Percentiles rank a stretch among this genome's conserved stretches.
Evolutionary conservation across 2,329 filamentous ascomycete species (phyloP).

Genomic region (Xylariales sp.): DNA sequence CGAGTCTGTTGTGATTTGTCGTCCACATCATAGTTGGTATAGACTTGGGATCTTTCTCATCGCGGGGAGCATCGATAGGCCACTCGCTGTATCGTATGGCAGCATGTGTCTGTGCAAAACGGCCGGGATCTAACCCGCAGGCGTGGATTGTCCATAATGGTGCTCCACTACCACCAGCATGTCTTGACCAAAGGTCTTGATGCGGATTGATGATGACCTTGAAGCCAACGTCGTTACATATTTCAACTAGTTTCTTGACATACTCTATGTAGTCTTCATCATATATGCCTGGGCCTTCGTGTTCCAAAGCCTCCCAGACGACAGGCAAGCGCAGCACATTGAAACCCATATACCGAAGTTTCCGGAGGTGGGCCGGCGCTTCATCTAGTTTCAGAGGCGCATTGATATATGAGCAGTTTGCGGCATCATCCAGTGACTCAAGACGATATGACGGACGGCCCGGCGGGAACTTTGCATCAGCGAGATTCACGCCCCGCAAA

Average conservation of each 20-base stretch:
- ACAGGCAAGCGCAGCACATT: slow-evolving; percentile 18
- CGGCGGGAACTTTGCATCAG: slow-evolving; percentile 17
- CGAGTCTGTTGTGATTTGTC: slow-evolving; percentile 21
- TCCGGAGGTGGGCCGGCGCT: slow-evolving; percentile 13
- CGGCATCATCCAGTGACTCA: slow-evolving; percentile 12
- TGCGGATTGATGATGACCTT: slow-evolving; percentile 21
- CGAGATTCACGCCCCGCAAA: slow-evolving; percentile 20
- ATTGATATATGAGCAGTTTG: slow-evolving; percentile 13
- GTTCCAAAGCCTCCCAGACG: slow-evolving; percentile 20
- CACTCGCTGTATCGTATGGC: slow-evolving; percentile 19
- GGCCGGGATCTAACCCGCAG: slow-evolving; percentile 17
- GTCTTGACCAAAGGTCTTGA: slow-evolving; percentile 21
- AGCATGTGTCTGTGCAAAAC: slow-evolving; percentile 19
- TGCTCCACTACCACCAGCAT: slow-evolving; percentile 18
- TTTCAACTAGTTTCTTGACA: slow-evolving; percentile 11
- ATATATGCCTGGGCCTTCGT: slow-evolving; percentile 18
- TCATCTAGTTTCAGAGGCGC: slow-evolving; percentile 13
- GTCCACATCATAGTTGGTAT: slow-evolving; percentile 22
- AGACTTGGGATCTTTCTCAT: slow-evolving; percentile 18
- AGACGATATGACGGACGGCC: slow-evolving; percentile 14
- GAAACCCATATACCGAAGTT: slow-evolving; percentile 17
- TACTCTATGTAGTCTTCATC: slow-evolving; percentile 20
- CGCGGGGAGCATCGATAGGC: slow-evolving; percentile 15
- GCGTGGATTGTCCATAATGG: slow-evolving; percentile 21
- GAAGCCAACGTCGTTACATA: slow-evolving; percentile 16